These are phyloP conservation scores for Fonsecaea pedrosoi DNA, from an alignment of 2,329 filamentous ascomycete species.

Conservation along the genomic window DNA sequence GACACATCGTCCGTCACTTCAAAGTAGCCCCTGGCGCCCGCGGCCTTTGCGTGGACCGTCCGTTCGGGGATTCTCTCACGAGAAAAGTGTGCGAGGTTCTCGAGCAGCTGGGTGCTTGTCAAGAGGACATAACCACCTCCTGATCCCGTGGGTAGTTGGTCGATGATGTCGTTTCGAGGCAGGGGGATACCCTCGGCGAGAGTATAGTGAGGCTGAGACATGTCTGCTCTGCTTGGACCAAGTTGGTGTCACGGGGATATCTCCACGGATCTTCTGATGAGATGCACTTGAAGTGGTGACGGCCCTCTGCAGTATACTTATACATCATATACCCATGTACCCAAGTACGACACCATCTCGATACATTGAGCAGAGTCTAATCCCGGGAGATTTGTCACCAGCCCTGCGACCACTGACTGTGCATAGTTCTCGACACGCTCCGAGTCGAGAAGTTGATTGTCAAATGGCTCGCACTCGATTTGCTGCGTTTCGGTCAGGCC, in stretches of 20 bases:
- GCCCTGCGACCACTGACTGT: neutral
- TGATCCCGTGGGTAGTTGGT: slow-evolving; percentile 24
- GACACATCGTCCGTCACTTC: slow-evolving; percentile 65
- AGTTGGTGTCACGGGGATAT: neutral
- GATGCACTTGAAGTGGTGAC: neutral
- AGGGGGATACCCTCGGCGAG: slow-evolving; percentile 26
- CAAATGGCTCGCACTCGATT: neutral
- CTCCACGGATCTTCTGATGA: neutral
- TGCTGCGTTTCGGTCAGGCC: neutral
- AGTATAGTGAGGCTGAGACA: slow-evolving; percentile 22
- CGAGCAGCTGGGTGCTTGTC: slow-evolving; percentile 65
- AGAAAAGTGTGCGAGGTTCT: slow-evolving; percentile 66
- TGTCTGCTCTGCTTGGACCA: neutral
- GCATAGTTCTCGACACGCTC: neutral
- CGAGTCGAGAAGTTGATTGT: neutral
- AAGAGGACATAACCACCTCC: slow-evolving; percentile 54
- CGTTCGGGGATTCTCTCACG: slow-evolving; percentile 68
- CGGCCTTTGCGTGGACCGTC: slow-evolving; percentile 67
- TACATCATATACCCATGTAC: neutral
- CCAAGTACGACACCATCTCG: neutral
- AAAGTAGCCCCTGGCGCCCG: slow-evolving; percentile 64
- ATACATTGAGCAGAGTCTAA: neutral
- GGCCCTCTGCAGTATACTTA: neutral
- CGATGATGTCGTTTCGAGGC: slow-evolving; percentile 22
- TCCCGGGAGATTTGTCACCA: neutral